Percentiles rank a stretch among this genome's conserved stretches.
Conservation (phyloP, 768 basidiomycete genomes). For the Gymnopilus junonius region DNA sequence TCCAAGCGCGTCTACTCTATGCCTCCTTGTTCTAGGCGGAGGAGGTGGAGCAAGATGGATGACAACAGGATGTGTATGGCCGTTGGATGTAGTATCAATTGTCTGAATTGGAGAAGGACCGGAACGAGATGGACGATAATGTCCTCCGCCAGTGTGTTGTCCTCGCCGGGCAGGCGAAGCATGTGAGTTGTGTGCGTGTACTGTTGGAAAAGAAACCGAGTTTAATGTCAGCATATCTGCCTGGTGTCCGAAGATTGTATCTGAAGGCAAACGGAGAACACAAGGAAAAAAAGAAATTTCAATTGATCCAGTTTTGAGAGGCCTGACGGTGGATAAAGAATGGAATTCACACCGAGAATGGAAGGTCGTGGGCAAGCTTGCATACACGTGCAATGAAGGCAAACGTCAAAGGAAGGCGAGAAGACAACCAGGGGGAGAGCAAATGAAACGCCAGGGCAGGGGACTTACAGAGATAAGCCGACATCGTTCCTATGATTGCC, state of each 20-base stretch:
- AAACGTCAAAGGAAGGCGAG: background rate
- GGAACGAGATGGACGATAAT: background rate
- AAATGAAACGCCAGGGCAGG: slow-evolving; percentile 3
- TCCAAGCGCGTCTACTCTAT: slow-evolving; percentile 7
- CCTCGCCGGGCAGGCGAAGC: slow-evolving; percentile 8
- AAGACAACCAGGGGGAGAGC: background rate
- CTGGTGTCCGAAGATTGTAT: background rate
- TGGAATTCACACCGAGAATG: background rate
- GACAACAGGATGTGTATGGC: background rate
- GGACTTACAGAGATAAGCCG: slow-evolving; percentile 31
- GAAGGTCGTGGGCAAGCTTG: background rate
- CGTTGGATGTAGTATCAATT: slow-evolving; percentile 1
- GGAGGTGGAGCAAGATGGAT: slow-evolving; percentile 14
- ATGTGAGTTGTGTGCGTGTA: slow-evolving; percentile 22
- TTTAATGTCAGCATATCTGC: slow-evolving; percentile 19
- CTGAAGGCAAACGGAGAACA: background rate
- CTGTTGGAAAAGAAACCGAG: slow-evolving; percentile 20
- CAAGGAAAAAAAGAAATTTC: background rate
- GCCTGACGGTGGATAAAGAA: background rate
- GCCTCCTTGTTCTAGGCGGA: slow-evolving; percentile 9
- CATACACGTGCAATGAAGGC: background rate
- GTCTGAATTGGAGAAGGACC: background rate
- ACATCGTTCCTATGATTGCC: slow-evolving; percentile 28
- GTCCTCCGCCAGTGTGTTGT: background rate
- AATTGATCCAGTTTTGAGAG: background rate